Base-by-base conservation (phyloP, 2,329 filamentous ascomycete species). In the Nothophoma quercina region DNA sequence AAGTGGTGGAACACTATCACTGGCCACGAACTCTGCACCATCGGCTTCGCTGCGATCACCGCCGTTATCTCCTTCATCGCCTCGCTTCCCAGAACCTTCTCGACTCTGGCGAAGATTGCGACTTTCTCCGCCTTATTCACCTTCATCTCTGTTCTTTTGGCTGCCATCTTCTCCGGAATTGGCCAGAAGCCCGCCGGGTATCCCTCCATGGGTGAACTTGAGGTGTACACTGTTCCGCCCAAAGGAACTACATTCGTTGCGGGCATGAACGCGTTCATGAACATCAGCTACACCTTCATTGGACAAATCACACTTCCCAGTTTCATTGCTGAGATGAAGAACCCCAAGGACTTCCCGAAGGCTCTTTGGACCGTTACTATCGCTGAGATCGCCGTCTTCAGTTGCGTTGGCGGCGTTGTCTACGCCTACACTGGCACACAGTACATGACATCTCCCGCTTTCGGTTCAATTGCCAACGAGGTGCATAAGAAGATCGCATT, bases 261-360 rank as follows among this genome's bases (percentile, higher is more conserved):
- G 2, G 92, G 88, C 18, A 88, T 96, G 82, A 91, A 87, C 45
- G 93, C 93, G 0, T 96, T 96, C 75, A 82, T 97, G 72, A 97
- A 97, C 76, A 97, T 97, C 70, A 91, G 88, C 76, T 97, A 96
- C 73, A 96, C 93, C 0, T 96, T 97, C 70, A 96, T 97, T 62
- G 93, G 93, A 0, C 93, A 97, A 72, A 96, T 96, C 65, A 96
- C 93, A 0, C 82, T 97, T 12, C 93, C 93, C 0, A 93, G 89
- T 63, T 97, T 97, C 78, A 97, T 97, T 60, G 92, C 93, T 3
- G 93, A 97, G 75, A 97, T 97, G 93, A 89, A 83, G 69, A 79
- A 86, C 38, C 85, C 82, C 1, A 86, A 84, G 51, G 93, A 97
- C 63, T 97, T 97, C 70, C 91, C 91, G 64, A 97, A 97, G 76